Percentiles rank a stretch among this genome's conserved stretches.
Evolutionary conservation across 2,329 filamentous ascomycete species (phyloP).

Genomic region (Claviceps africana): DNA sequence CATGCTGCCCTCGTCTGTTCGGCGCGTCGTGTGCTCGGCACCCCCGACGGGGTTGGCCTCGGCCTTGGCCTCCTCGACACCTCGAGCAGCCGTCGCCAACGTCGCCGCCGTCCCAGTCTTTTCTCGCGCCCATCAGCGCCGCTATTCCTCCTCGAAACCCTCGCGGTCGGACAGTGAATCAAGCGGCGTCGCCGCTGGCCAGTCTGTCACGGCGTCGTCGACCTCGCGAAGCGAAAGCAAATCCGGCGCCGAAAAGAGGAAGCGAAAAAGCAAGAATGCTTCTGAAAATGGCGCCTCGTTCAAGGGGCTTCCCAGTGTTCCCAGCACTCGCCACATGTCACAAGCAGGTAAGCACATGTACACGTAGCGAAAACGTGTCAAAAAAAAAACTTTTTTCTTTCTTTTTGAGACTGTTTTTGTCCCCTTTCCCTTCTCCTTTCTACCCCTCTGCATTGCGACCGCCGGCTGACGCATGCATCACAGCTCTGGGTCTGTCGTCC

Average conservation of each 20-base stretch:
- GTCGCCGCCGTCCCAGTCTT: slow-evolving; percentile 21
- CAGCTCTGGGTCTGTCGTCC: slow-evolving; percentile 75
- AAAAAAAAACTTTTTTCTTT: no score
- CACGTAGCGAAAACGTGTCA: neutral
- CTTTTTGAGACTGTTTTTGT: neutral
- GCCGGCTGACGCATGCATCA: neutral
- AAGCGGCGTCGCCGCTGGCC: slow-evolving; percentile 33
- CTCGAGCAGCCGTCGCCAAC: slow-evolving; percentile 24
- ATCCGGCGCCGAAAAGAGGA: slow-evolving; percentile 37
- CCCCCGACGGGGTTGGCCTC: slow-evolving; percentile 30
- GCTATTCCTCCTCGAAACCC: slow-evolving; percentile 49
- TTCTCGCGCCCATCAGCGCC: slow-evolving; percentile 33
- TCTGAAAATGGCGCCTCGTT: slow-evolving; percentile 30
- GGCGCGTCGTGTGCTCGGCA: slow-evolving; percentile 36
- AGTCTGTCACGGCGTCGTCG: slow-evolving; percentile 36
- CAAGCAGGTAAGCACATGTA: slow-evolving; percentile 41
- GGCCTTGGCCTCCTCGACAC: slow-evolving; percentile 25
- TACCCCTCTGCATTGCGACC: neutral
- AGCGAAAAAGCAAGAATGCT: slow-evolving; percentile 42
- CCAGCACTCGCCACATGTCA: slow-evolving; percentile 58
- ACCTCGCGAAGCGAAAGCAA: slow-evolving; percentile 29
- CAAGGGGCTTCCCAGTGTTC: slow-evolving; percentile 55
- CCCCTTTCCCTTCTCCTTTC: no score
- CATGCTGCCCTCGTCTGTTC: slow-evolving; percentile 43
- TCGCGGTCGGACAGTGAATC: slow-evolving; percentile 44